These are phyloP conservation scores for Beta vulgaris DNA, from an alignment of 148 eudicot species.

Conservation along the genomic window DNA sequence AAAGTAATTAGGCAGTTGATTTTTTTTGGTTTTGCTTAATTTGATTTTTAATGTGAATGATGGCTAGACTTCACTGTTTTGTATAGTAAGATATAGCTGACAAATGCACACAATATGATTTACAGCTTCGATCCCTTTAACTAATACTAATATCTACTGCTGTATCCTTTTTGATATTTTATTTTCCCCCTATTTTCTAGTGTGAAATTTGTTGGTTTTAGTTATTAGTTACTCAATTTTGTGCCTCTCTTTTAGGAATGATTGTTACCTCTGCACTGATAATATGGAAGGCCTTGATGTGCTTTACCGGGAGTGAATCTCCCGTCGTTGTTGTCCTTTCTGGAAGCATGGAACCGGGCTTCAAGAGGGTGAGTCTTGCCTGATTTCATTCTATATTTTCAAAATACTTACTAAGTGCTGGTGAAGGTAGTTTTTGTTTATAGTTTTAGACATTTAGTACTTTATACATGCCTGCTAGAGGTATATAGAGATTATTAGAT, in stretches of 20 bases:
- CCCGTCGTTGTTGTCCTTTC: conserved; percentile 87
- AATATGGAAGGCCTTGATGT: conserved; percentile 77
- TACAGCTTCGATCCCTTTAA: background rate
- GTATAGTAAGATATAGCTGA: background rate
- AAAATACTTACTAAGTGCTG: background rate
- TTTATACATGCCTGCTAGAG: background rate
- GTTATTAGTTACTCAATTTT: background rate
- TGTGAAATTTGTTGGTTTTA: background rate
- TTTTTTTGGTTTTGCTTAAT: background rate
- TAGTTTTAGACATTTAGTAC: background rate
- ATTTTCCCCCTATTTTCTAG: too few species aligned
- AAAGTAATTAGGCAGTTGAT: background rate
- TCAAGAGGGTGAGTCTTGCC: conserved; percentile 41
- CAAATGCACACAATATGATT: background rate
- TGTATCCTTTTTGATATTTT: too few species aligned
- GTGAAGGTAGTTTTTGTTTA: background rate
- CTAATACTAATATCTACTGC: background rate
- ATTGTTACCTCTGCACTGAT: conserved; percentile 67
- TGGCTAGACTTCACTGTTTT: background rate
- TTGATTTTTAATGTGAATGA: background rate
- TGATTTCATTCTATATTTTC: background rate
- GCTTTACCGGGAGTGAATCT: conserved; percentile 70
- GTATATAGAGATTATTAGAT: background rate
- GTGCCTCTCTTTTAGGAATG: conserved; percentile 44
- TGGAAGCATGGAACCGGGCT: conserved; percentile 92